phyloP scores from a whole-genome alignment of 148 eudicot genomes.

The Fagopyrum homotropicum region DNA sequence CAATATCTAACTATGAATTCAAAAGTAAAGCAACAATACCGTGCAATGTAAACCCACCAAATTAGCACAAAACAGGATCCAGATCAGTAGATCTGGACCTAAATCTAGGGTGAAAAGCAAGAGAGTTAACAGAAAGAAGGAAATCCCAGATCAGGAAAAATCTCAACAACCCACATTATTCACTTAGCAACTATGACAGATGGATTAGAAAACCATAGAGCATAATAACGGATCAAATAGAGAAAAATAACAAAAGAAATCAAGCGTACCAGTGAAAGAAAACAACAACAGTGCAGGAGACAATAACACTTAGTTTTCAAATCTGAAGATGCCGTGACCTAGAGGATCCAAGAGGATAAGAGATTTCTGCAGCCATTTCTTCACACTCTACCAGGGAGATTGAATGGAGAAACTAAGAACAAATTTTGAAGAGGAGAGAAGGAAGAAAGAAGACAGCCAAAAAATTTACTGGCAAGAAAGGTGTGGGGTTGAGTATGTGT shows the following conservation, averaged over 20 bases:
- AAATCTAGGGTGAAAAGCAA: slow-evolving; percentile 20
- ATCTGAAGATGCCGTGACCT: slow-evolving; percentile 24
- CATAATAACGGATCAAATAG: slow-evolving; percentile 3
- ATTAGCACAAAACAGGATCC: slow-evolving; percentile 5
- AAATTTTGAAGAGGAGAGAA: neutral
- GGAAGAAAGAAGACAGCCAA: slow-evolving; percentile 11
- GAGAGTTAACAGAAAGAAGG: slow-evolving; percentile 16
- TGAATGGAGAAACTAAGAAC: neutral
- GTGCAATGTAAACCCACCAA: slow-evolving; percentile 4
- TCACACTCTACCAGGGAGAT: neutral
- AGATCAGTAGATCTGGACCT: slow-evolving; percentile 28
- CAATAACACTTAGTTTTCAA: slow-evolving; percentile 18
- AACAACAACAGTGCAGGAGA: slow-evolving; percentile 8
- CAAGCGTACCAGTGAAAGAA: slow-evolving; percentile 19
- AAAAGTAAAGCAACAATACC: slow-evolving; percentile 1
- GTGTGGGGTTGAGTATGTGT: slow-evolving; percentile 25
- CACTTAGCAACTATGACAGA: slow-evolving; percentile 11
- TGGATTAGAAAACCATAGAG: slow-evolving; percentile 22
- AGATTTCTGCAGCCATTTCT: slow-evolving; percentile 17
- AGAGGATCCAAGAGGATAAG: slow-evolving; percentile 26
- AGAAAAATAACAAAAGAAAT: neutral
- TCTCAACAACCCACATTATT: slow-evolving; percentile 30
- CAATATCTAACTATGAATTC: slow-evolving; percentile 2
- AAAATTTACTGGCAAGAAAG: slow-evolving; percentile 20
- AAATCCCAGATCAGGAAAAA: slow-evolving; percentile 18